Evolutionary conservation across 2,329 filamentous ascomycete species (phyloP), one percentile per base, ranked within the genome.

Genomic region (Raffaelea deltoideospora): DNA sequence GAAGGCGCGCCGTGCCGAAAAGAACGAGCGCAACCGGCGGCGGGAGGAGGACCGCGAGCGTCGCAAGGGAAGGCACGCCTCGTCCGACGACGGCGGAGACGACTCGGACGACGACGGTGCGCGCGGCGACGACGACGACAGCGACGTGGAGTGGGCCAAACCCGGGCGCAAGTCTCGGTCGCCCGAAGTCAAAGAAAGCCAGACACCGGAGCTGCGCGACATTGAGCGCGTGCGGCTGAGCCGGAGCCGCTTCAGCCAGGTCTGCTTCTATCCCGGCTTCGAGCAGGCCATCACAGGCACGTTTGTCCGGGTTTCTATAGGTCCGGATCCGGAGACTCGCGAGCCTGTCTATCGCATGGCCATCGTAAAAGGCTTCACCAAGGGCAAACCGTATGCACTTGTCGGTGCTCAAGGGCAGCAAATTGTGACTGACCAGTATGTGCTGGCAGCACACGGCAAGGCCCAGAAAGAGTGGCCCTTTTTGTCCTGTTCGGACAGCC

Each of bases 261-360:
- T 94, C 38, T 95, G 86, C 65, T 94, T 93, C 61, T 88, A 87
- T 47, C 90, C 90, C 10, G 79, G 79, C 4, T 95, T 98, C 47
- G 82, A 93, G 38, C 63, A 80, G 9, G 70, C 80, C 22, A 81
- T 95, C 49, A 74, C 67, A 14, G 85, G 85, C 35, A 92, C 86
- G 56, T 98, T 81, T 53, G 79, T 79, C 27, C 82, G 90, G 35
- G 75, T 96, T 45, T 82, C 78, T 43, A 73, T 95, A 39, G 88
- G 87, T 1, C 69, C 79, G 11, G 80, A 92, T 51, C 71, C 72
- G 10, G 68, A 76, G 18, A 82, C 72, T 4, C 78, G 79, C 4
- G 64, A 77, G 41, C 79, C 81, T 43, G 71, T 83, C 45, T 98
- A 98, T 56, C 80, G 88, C 41, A 80, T 98, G 71, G 81, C 80